Conservation (phyloP, 345 rosid species). For the Brassica nigra region DNA sequence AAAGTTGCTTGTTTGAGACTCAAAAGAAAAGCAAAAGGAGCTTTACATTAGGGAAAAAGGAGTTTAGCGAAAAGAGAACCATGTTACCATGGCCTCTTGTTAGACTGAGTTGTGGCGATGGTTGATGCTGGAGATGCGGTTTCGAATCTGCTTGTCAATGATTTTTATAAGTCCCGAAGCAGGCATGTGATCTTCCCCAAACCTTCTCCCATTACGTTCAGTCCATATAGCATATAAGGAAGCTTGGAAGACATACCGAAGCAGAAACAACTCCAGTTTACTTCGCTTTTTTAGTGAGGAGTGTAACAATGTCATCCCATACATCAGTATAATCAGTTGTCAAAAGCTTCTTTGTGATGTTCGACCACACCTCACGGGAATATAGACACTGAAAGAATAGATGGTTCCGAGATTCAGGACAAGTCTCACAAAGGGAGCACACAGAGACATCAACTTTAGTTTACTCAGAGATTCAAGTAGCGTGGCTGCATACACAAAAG, state of each 20-base stretch:
- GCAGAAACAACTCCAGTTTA: background rate
- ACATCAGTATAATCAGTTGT: background rate
- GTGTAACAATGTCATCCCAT: background rate
- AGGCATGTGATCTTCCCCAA: background rate
- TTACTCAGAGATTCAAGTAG: too few species aligned
- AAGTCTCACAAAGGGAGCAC: too few species aligned
- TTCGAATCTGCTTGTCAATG: background rate
- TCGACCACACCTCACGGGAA: too few species aligned
- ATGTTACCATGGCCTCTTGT: background rate
- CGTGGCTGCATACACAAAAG: too few species aligned
- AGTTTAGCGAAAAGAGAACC: background rate
- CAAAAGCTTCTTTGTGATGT: background rate
- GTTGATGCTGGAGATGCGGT: background rate
- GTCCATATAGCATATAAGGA: background rate
- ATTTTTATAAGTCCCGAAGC: background rate
- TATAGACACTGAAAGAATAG: too few species aligned
- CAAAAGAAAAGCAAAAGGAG: too few species aligned
- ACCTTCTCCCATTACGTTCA: background rate
- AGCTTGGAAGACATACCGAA: background rate
- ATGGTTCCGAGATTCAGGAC: too few species aligned
- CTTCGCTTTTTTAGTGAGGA: background rate
- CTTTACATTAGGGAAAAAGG: too few species aligned
- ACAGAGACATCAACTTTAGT: too few species aligned
- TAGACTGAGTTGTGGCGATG: too few species aligned
- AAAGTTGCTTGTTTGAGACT: too few species aligned